Percentiles rank a stretch among this genome's conserved stretches.
phyloP scores from a whole-genome alignment of 257 asterid genomes.

The Solanum medicagineum region DNA sequence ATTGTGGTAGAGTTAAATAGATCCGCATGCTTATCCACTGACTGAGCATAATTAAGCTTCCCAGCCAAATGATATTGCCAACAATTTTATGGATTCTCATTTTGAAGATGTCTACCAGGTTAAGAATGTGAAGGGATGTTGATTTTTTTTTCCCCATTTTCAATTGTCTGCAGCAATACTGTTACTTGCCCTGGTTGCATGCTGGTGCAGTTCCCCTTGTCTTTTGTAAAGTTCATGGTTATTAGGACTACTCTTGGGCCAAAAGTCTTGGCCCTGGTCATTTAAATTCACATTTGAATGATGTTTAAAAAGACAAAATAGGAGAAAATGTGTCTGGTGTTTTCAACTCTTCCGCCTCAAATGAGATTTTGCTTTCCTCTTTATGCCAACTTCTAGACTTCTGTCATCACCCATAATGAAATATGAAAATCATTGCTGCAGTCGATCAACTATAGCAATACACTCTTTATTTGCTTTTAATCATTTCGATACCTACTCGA shows the following conservation, averaged over 20 bases:
- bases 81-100: not conserved
- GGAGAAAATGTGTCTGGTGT: not conserved
- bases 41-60: not conserved
- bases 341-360: too few relatives aligned
- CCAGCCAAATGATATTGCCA: not conserved
- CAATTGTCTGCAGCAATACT: not conserved
- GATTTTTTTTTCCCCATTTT: not conserved
- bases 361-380: not conserved
- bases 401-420: not conserved
- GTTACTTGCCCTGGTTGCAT: not conserved
- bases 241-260: not conserved
- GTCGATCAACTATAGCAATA: not conserved
- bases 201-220: not conserved
- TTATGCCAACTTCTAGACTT: not conserved
- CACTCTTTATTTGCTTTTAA: not conserved
- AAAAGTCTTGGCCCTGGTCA: not conserved
- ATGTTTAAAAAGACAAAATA: not conserved
- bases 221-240: not conserved
- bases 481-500: not conserved
- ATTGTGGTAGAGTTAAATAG: constrained; percentile 25
- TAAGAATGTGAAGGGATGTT: not conserved
- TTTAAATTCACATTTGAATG: not conserved
- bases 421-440: not conserved
- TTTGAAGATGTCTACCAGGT: not conserved
- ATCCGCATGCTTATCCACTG: not conserved